Conservation (phyloP, 192 early-diverging fungal genomes). For the Coemansia sp. region DNA sequence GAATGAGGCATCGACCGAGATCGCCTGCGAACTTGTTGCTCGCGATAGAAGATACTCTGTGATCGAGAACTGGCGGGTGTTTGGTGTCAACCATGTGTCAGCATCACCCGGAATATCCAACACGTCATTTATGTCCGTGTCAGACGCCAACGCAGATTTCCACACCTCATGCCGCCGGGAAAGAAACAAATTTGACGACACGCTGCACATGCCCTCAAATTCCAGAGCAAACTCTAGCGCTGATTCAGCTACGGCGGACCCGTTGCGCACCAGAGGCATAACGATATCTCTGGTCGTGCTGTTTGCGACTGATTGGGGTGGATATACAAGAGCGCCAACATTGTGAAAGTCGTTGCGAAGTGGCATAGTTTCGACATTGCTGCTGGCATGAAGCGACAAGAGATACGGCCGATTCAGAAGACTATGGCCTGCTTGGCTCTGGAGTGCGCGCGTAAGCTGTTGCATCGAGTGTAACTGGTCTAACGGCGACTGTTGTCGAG, state of each 20-base stretch:
- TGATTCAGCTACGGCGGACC: conserved; percentile 6
- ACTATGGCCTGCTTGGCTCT: conserved; percentile 6
- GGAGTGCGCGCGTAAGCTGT: conserved; percentile 26
- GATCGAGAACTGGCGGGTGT: conserved; percentile 41
- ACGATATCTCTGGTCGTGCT: background rate
- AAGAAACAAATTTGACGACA: conserved; percentile 23
- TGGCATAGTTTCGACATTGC: conserved; percentile 17
- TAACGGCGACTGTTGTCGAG: conserved; percentile 21
- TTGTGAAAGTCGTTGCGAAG: conserved; percentile 45
- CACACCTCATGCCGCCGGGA: conserved; percentile 32
- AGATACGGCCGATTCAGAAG: conserved; percentile 14
- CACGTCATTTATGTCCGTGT: conserved; percentile 6
- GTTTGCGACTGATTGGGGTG: background rate
- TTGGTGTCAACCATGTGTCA: conserved; percentile 45
- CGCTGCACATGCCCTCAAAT: conserved; percentile 34
- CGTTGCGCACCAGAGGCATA: background rate
- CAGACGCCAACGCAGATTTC: conserved; percentile 7
- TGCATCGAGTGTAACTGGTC: conserved; percentile 26
- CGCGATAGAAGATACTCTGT: conserved; percentile 42
- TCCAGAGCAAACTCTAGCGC: conserved; percentile 22
- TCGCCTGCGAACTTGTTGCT: conserved; percentile 9
- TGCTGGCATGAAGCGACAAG: conserved; percentile 21
- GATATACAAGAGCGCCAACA: conserved; percentile 30
- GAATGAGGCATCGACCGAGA: conserved; percentile 13
- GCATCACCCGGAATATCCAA: conserved; percentile 20